A percentile compares a stretch with the other conserved stretches of the same genome.
Conservation (phyloP, 768 basidiomycete species). For the Termitomyces sp. region DNA sequence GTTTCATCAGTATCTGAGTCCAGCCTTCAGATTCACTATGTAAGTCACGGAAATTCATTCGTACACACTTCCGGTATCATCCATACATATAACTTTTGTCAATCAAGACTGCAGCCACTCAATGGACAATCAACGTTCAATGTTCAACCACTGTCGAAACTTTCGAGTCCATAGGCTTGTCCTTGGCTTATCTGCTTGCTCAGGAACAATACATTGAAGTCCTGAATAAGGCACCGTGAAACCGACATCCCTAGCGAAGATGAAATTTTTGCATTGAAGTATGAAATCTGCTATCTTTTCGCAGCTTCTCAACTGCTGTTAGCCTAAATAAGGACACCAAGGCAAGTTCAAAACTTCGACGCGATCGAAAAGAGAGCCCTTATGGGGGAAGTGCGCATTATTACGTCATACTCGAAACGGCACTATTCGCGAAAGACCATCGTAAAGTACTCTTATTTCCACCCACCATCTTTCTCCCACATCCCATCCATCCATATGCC, state of each 20-base stretch:
- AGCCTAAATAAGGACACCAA: neutral
- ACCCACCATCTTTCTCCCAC: conserved; percentile 19
- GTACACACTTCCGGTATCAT: neutral
- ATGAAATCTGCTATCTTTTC: neutral
- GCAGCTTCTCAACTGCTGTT: neutral
- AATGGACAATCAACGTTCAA: neutral
- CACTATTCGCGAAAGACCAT: neutral
- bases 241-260: neutral
- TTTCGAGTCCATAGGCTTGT: neutral
- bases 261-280: neutral
- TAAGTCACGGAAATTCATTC: neutral
- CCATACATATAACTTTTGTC: neutral
- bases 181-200: neutral
- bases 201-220: neutral
- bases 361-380: neutral
- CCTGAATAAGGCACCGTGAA: neutral
- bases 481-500: conserved; percentile 30
- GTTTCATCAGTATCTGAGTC: neutral
- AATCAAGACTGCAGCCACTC: neutral
- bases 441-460: conserved; percentile 10
- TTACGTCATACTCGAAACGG: conserved; percentile 19
- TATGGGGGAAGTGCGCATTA: conserved; percentile 8
- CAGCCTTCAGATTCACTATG: neutral
- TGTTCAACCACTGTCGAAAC: neutral
- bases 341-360: neutral